Evolutionary conservation across 2,329 filamentous ascomycete genomes (phyloP), one percentile per base, ranked within the genome.

Genomic region (Aspergillus sp.): DNA sequence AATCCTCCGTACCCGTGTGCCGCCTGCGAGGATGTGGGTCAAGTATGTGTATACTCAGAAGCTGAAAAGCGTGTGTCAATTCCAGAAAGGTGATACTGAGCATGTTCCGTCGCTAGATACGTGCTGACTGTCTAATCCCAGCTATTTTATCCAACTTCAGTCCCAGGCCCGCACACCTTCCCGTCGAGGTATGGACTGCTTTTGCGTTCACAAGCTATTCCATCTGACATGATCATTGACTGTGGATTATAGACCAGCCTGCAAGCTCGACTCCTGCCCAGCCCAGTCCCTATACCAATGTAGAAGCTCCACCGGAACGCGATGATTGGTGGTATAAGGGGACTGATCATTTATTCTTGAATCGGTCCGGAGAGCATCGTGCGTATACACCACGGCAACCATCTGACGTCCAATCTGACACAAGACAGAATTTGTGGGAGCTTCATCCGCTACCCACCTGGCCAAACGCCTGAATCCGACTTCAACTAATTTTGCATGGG

Each of bases 321-420:
- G 74, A 76, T 57, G 73, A 75, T 57, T 77, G 74, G 74, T 77
- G 74, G 74, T 76, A 73, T 49, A 73, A 75, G 55, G 73, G 70
- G 6, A 71, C 72, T 2, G 72, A 75, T 18, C 73, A 73, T 39
- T 52, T 76, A 5, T 67, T 76, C 9, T 53, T 76, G 18, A 75
- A 73, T 32, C 65, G 69, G 42, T 74, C 73, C 0, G 74, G 74
- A 22, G 74, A 76, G 56, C 71, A 72, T 50, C 74, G 71, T 73
- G 66, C 18, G 71, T 57, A 7, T 18, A 11, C 6, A 26, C 1
- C 12, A 2, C 11, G 39, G 16, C 18, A 6, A 9, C 9, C 1
- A 6, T n/a, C 12, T 2, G 32, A 6, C 29, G 14, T 46, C 42
- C 39, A 53, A n/a, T 1, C 12, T 24, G 3, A 24, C 22, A 12